Percentiles rank a stretch among this genome's conserved stretches.
Conservation (phyloP, 306 rosid species). For the Corylus avellana region DNA sequence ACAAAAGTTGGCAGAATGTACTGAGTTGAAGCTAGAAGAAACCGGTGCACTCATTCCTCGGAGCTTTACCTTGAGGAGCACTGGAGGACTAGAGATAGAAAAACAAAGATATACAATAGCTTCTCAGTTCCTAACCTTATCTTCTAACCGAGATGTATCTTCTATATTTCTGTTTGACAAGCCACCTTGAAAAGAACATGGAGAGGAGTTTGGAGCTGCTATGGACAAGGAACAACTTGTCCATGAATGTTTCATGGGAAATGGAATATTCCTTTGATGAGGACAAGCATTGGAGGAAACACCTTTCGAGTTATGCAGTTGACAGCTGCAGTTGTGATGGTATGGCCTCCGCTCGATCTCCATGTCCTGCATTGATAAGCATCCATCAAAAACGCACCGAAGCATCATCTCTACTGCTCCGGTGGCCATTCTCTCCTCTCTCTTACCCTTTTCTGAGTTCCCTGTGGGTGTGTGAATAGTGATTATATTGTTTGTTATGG, state of each 20-base stretch:
- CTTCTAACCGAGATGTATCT: not conserved
- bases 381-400: constrained; percentile 55
- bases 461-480: not conserved
- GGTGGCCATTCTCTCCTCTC: constrained; percentile 34
- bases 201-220: not conserved
- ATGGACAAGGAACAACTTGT: not conserved
- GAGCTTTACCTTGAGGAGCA: no score
- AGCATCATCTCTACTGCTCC: constrained; percentile 30
- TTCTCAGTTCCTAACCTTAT: no score
- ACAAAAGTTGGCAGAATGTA: no score
- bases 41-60: no score
- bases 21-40: no score
- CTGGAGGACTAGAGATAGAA: no score
- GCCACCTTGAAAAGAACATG: not conserved
- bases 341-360: constrained; percentile 69
- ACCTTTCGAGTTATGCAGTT: constrained; percentile 48
- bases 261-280: constrained; percentile 5
- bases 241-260: not conserved
- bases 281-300: constrained; percentile 22
- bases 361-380: constrained; percentile 50
- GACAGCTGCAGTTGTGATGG: constrained; percentile 80
- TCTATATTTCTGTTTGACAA: not conserved
- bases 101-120: no score
- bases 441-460: not conserved
- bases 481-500: no score